A percentile compares a stretch with the other conserved stretches of the same genome.
These are phyloP conservation scores for Saccharomyces hybrid DNA, from an alignment of 1,139 yeast species.

Conservation along the genomic window DNA sequence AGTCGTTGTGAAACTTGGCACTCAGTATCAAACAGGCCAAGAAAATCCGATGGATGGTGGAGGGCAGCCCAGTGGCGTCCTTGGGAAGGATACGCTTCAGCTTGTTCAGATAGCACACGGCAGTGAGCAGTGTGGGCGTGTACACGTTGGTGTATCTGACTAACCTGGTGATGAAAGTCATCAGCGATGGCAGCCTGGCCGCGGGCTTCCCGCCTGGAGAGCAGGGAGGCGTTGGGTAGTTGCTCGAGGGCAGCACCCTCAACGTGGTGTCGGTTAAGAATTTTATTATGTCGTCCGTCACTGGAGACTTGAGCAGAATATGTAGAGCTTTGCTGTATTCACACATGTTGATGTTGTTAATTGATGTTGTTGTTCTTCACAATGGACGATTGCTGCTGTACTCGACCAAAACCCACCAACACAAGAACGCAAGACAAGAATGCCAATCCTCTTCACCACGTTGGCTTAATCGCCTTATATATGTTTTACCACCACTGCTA, in stretches of 20 bases:
- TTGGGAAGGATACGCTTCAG: slow-evolving; percentile 53
- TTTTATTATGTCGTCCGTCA: slow-evolving; percentile 31
- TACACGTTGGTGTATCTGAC: slow-evolving; percentile 68
- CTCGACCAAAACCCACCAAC: neutral
- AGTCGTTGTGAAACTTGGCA: slow-evolving; percentile 68
- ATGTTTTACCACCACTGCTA: neutral
- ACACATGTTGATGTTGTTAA: slow-evolving; percentile 14
- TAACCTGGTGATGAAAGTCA: slow-evolving; percentile 63
- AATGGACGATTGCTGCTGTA: slow-evolving; percentile 2
- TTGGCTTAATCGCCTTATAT: neutral
- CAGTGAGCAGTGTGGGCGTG: slow-evolving; percentile 68
- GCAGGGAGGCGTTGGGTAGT: slow-evolving; percentile 16
- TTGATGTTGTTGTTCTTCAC: slow-evolving; percentile 2
- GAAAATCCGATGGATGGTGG: slow-evolving; percentile 70
- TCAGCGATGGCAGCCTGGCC: slow-evolving; percentile 49
- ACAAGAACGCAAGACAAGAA: neutral
- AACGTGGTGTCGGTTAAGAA: slow-evolving; percentile 28
- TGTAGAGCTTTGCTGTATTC: slow-evolving; percentile 26
- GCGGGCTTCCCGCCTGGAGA: slow-evolving; percentile 7
- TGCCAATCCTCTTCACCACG: neutral
- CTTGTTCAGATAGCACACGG: slow-evolving; percentile 58
- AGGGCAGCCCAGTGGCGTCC: slow-evolving; percentile 67
- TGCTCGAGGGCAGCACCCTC: slow-evolving; percentile 22
- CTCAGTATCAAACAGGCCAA: slow-evolving; percentile 65
- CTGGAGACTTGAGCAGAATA: slow-evolving; percentile 31